Percentiles rank a stretch among this genome's conserved stretches.
phyloP scores from a whole-genome alignment of 768 basidiomycete genomes.

The Nidularia pulvinata region DNA sequence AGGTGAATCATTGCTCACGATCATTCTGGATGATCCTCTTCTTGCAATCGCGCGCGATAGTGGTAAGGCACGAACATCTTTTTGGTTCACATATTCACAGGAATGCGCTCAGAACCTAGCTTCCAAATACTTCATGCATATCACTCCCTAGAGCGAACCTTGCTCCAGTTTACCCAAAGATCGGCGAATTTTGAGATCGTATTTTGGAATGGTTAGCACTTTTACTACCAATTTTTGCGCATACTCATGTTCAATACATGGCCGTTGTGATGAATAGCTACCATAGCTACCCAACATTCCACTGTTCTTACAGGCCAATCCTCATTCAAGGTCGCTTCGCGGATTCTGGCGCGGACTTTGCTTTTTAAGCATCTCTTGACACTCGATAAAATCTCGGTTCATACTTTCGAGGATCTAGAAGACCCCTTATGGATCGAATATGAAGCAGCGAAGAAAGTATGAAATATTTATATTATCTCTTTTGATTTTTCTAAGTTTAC shows the following conservation, averaged over 20 bases:
- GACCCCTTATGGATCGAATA: conserved; percentile 54
- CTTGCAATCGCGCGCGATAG: conserved; percentile 49
- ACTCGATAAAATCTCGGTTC: conserved; percentile 33
- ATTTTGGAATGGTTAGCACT: conserved; percentile 54
- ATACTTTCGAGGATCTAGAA: conserved; percentile 39
- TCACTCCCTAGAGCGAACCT: conserved; percentile 47
- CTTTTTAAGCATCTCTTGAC: conserved; percentile 48
- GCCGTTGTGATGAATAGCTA: not conserved
- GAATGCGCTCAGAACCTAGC: conserved; percentile 34
- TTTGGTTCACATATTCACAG: not conserved
- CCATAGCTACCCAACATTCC: conserved; percentile 40
- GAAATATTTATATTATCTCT: not conserved
- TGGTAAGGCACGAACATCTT: conserved; percentile 28
- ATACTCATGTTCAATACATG: not conserved
- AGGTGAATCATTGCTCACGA: conserved; percentile 65
- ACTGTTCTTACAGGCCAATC: conserved; percentile 34
- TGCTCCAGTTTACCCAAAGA: conserved; percentile 47
- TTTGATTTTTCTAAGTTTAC: not conserved
- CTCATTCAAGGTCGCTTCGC: conserved; percentile 37
- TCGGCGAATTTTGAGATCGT: conserved; percentile 60
- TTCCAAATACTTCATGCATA: conserved; percentile 69
- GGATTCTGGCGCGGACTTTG: conserved; percentile 49
- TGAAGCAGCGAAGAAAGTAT: conserved; percentile 35
- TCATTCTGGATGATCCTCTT: conserved; percentile 59
- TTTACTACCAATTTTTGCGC: not conserved